Percentiles rank a stretch among this genome's conserved stretches.
Conservation (phyloP, 208 protist species). For the Acanthamoeba pearcei region DNA sequence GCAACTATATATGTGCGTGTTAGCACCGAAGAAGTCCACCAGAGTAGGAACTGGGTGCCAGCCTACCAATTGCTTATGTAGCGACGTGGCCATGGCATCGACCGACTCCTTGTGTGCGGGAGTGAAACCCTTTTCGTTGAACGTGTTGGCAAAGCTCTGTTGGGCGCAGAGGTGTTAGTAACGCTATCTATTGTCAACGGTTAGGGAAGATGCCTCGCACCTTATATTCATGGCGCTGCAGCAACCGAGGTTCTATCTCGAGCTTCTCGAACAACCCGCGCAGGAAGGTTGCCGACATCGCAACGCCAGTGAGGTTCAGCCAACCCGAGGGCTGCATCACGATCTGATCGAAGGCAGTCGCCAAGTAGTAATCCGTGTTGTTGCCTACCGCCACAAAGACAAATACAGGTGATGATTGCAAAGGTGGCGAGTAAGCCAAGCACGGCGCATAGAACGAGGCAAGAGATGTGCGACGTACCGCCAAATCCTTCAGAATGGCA, state of each 20-base stretch:
- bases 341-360: conserved; percentile 52
- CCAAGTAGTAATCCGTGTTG: conserved; percentile 66
- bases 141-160: conserved; percentile 68
- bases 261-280: conserved; percentile 70
- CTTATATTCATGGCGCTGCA: conserved; percentile 72
- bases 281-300: conserved; percentile 13
- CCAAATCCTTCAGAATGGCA: conserved; percentile 45
- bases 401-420: background rate
- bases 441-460: background rate
- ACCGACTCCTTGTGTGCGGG: conserved; percentile 6
- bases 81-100: conserved; percentile 22
- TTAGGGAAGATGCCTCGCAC: background rate
- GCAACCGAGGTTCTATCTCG: background rate
- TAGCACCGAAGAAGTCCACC: background rate
- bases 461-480: background rate
- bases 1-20: background rate
- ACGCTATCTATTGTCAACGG: background rate
- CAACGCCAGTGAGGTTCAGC: conserved; percentile 34
- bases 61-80: conserved; percentile 26
- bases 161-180: background rate
- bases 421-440: background rate
- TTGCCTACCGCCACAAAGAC: background rate
- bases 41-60: background rate
- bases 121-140: conserved; percentile 60
- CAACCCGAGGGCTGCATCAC: conserved; percentile 62